These are phyloP conservation scores for Xylaria intraflava DNA, from an alignment of 495 filamentous ascomycete species.

Conservation along the genomic window DNA sequence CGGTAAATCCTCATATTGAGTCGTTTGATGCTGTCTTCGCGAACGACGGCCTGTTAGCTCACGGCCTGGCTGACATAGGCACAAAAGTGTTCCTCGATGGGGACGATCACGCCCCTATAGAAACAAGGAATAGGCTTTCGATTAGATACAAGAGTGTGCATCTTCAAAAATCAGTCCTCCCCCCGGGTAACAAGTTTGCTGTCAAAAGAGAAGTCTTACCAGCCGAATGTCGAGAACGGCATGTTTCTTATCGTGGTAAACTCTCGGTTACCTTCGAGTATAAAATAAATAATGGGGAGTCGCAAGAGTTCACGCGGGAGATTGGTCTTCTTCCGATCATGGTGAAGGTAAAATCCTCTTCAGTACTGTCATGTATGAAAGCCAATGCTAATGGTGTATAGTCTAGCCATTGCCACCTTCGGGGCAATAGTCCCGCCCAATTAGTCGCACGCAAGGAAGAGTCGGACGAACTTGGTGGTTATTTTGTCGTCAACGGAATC, in stretches of 20 bases:
- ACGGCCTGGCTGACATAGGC: slow-evolving; percentile 80
- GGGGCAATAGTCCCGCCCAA: slow-evolving; percentile 71
- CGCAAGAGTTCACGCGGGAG: slow-evolving; percentile 71
- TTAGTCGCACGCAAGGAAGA: slow-evolving; percentile 86
- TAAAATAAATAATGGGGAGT: slow-evolving; percentile 76
- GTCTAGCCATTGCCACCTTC: slow-evolving; percentile 86
- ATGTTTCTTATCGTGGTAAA: slow-evolving; percentile 85
- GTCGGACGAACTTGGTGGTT: slow-evolving; percentile 86
- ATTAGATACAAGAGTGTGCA: slow-evolving; percentile 70
- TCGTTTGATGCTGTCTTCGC: slow-evolving; percentile 94
- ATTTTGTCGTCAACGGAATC: slow-evolving; percentile 92
- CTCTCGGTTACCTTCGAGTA: slow-evolving; percentile 74
- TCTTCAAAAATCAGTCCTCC: slow-evolving; percentile 68
- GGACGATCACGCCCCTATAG: slow-evolving; percentile 46
- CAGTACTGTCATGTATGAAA: neutral
- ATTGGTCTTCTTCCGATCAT: slow-evolving; percentile 88
- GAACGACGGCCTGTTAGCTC: slow-evolving; percentile 57
- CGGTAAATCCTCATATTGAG: slow-evolving; percentile 83
- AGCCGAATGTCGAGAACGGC: slow-evolving; percentile 88
- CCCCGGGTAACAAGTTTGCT: slow-evolving; percentile 71
- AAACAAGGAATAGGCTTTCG: slow-evolving; percentile 61
- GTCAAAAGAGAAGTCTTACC: slow-evolving; percentile 75
- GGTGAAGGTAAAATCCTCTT: slow-evolving; percentile 58
- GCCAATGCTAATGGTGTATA: slow-evolving; percentile 25
- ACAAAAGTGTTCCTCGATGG: slow-evolving; percentile 82